Percentiles rank a stretch among this genome's conserved stretches.
Evolutionary conservation across 176 grass and related monocot species (phyloP).

Genomic region (Pontederia crassipes): DNA sequence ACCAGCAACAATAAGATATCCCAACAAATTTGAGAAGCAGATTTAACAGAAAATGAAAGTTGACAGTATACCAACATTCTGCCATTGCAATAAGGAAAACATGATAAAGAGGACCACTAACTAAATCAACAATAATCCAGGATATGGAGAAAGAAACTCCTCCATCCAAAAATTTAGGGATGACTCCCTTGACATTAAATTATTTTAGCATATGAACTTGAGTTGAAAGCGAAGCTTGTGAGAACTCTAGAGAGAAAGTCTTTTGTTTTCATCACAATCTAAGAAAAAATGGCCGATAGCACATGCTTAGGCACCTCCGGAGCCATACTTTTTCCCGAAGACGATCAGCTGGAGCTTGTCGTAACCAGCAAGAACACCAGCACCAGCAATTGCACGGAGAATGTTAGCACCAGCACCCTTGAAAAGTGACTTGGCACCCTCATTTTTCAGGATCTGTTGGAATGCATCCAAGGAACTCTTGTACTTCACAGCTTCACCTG

Average conservation of each 20-base stretch:
- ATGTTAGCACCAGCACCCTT: conserved; percentile 14
- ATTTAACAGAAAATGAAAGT: too few species aligned
- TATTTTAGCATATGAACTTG: too few species aligned
- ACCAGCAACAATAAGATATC: too few species aligned
- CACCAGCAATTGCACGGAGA: conserved; percentile 5
- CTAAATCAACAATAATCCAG: too few species aligned
- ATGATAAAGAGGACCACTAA: too few species aligned
- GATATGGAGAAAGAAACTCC: too few species aligned
- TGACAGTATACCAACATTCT: too few species aligned
- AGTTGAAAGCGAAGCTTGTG: too few species aligned
- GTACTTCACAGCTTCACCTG: conserved; percentile 17
- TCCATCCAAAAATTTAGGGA: not conserved
- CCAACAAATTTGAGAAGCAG: too few species aligned
- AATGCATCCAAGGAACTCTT: conserved; percentile 8
- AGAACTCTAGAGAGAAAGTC: too few species aligned
- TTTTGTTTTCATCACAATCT: conserved; percentile 17
- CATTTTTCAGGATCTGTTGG: conserved; percentile 13
- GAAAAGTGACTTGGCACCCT: conserved; percentile 7
- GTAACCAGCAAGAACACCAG: conserved; percentile 4
- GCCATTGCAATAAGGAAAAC: too few species aligned
- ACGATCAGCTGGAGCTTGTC: conserved; percentile 13
- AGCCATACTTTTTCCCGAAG: conserved; percentile 7
- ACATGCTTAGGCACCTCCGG: conserved; percentile 4
- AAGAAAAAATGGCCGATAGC: not conserved
- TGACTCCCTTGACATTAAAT: conserved; percentile 1